Evolutionary conservation across 805 yeast genomes (phyloP).

Genomic region (Candida krabiensis): DNA sequence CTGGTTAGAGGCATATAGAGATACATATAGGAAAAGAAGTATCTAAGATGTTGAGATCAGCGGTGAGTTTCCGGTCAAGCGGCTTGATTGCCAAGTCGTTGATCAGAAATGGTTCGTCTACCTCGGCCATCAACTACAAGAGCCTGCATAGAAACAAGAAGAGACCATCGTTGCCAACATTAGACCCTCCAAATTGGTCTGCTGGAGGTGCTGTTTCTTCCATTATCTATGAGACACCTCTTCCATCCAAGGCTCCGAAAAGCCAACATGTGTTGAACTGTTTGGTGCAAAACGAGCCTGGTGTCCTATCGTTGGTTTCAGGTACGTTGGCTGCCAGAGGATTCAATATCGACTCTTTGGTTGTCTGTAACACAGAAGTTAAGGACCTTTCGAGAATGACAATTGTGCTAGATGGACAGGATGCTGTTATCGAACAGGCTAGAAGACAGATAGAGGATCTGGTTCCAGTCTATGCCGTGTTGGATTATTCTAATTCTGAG

Average conservation of each 20-base stretch:
- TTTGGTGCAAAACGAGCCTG: constrained; percentile 97
- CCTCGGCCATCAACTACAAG: constrained; percentile 94
- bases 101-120: constrained; percentile 46
- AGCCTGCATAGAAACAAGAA: constrained; percentile 81
- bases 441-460: constrained; percentile 96
- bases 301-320: constrained; percentile 89
- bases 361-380: constrained; percentile 95
- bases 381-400: constrained; percentile 96
- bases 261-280: constrained; percentile 93
- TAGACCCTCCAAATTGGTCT: constrained; percentile 92
- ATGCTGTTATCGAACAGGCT: constrained; percentile 96
- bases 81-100: constrained; percentile 13
- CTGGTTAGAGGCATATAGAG: too few relatives aligned
- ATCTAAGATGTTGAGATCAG: constrained; percentile 18
- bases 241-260: constrained; percentile 57
- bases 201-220: constrained; percentile 97
- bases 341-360: constrained; percentile 95
- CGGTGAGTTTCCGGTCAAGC: constrained; percentile 11
- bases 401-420: constrained; percentile 89
- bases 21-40: too few relatives aligned
- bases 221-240: constrained; percentile 88
- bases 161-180: constrained; percentile 88
- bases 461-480: constrained; percentile 97
- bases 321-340: constrained; percentile 98
- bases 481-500: constrained; percentile 89